Evolutionary conservation across 345 rosid species (phyloP).

Genomic region (Bruguiera gymnorhiza): DNA sequence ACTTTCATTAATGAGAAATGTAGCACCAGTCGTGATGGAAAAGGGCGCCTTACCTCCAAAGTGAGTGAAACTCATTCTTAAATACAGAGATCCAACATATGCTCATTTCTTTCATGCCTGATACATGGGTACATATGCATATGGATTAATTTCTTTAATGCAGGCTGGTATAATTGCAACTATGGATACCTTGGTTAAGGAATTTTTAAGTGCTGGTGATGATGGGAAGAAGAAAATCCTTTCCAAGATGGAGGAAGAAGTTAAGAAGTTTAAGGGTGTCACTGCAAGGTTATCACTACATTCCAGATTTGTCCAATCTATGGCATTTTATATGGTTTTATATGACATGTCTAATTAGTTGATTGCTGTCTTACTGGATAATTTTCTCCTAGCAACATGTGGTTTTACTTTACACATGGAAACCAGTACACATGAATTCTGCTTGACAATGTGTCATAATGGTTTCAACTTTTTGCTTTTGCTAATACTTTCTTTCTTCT

Average conservation of each 20-base stretch:
- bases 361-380: too few species aligned
- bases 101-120: background rate
- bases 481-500: background rate
- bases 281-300: slow-evolving; percentile 40
- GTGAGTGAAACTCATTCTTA: slow-evolving; percentile 26
- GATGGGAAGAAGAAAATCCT: slow-evolving; percentile 69
- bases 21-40: slow-evolving; percentile 78
- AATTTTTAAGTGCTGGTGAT: slow-evolving; percentile 66
- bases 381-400: too few species aligned
- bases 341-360: background rate
- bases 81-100: background rate
- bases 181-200: slow-evolving; percentile 74
- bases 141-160: background rate
- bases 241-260: slow-evolving; percentile 70
- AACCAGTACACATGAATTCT: too few species aligned
- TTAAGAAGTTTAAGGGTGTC: slow-evolving; percentile 67
- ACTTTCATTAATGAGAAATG: slow-evolving; percentile 73
- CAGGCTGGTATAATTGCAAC: slow-evolving; percentile 87
- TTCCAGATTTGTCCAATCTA: slow-evolving; percentile 2
- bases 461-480: background rate
- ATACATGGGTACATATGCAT: background rate
- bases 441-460: too few species aligned
- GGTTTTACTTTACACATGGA: too few species aligned
- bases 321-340: background rate
- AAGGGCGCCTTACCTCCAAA: slow-evolving; percentile 79